These are phyloP conservation scores for Pisolithus microcarpus DNA, from an alignment of 768 basidiomycete species.

Conservation along the genomic window DNA sequence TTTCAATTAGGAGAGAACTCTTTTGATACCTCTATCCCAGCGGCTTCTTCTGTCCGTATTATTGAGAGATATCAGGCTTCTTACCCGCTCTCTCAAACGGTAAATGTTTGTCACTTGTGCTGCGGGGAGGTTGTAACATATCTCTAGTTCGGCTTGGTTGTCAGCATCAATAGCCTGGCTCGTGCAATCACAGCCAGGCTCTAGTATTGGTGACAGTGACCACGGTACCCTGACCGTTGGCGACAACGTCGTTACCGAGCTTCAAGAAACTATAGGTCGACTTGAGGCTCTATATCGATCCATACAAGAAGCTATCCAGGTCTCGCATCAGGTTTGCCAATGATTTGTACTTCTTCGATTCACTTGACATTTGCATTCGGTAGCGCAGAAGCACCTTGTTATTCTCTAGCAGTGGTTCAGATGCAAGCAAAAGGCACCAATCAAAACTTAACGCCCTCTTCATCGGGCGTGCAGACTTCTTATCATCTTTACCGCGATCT, in stretches of 20 bases:
- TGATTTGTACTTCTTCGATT: no score
- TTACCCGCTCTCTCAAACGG: conserved; percentile 59
- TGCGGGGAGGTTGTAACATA: conserved; percentile 25
- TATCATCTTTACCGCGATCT: conserved; percentile 40
- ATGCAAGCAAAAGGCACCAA: conserved; percentile 6
- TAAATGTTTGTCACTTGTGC: conserved; percentile 26
- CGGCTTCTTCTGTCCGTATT: conserved; percentile 54
- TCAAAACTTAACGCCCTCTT: conserved; percentile 33
- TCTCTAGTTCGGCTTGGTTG: conserved; percentile 21
- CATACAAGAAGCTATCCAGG: conserved; percentile 41
- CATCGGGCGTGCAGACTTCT: conserved; percentile 29
- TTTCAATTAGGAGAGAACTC: conserved; percentile 43
- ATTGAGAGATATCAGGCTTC: conserved; percentile 55
- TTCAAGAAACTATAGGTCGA: conserved; percentile 34
- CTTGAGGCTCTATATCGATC: conserved; percentile 45
- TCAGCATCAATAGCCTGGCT: conserved; percentile 25
- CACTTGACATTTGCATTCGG: conserved; percentile 6
- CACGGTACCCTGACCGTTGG: conserved; percentile 22
- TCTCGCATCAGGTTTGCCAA: conserved; percentile 35
- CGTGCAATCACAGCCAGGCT: conserved; percentile 14
- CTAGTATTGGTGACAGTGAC: conserved; percentile 14
- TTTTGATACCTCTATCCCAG: conserved; percentile 47
- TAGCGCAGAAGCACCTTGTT: conserved; percentile 41
- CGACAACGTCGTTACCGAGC: conserved; percentile 38
- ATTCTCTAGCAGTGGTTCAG: conserved; percentile 20